Evolutionary conservation across 1,284 basidiomycete genomes (phyloP).

Genomic region (Bondarzewia mesenterica): DNA sequence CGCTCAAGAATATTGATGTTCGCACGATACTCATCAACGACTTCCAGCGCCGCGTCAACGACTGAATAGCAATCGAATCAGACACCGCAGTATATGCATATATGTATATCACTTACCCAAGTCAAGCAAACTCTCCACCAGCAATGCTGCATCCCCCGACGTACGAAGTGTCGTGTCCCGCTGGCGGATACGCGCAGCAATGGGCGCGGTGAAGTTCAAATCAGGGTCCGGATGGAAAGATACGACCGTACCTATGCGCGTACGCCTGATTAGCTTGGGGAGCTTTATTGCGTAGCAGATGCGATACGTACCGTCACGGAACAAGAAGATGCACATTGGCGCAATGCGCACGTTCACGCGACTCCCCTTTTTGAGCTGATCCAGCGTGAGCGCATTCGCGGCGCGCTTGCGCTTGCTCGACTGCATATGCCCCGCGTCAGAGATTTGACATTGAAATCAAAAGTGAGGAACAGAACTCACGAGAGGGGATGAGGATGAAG

Average conservation of each 20-base stretch:
- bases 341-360: slow-evolving; percentile 50
- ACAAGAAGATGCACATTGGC: slow-evolving; percentile 58
- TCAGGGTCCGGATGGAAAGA: slow-evolving; percentile 42
- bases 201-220: slow-evolving; percentile 44
- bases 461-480: not conserved
- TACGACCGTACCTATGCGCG: slow-evolving; percentile 46
- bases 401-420: slow-evolving; percentile 19
- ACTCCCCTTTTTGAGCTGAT: slow-evolving; percentile 47
- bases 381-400: slow-evolving; percentile 29
- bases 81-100: not conserved
- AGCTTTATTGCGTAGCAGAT: not conserved
- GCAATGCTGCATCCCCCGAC: slow-evolving; percentile 52
- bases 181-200: slow-evolving; percentile 44
- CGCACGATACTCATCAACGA: slow-evolving; percentile 57
- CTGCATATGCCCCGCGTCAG: slow-evolving; percentile 1
- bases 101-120: slow-evolving; percentile 33
- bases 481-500: no score
- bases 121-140: slow-evolving; percentile 57
- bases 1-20: slow-evolving; percentile 56
- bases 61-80: slow-evolving; percentile 26
- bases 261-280: not conserved
- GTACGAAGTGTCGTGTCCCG: slow-evolving; percentile 50
- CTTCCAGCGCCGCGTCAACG: slow-evolving; percentile 58
- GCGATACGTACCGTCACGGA: slow-evolving; percentile 42
- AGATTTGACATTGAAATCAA: not conserved